phyloP scores from a whole-genome alignment of 1,284 basidiomycete species.

The Cutaneotrichosporon sp. region DNA sequence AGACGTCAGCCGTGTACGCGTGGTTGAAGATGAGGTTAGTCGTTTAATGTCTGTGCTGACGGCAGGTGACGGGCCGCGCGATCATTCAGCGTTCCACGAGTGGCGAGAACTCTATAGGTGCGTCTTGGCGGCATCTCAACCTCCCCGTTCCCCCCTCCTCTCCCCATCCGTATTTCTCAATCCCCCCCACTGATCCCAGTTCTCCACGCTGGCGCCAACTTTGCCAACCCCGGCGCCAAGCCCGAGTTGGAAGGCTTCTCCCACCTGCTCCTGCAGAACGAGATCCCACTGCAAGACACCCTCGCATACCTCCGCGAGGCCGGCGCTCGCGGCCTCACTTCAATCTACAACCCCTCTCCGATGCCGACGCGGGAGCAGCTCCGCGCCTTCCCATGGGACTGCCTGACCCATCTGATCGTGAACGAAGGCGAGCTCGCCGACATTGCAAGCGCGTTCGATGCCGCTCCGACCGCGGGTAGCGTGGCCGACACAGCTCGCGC shows the following conservation, averaged over 20 bases:
- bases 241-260: slow-evolving; percentile 38
- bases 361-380: slow-evolving; percentile 55
- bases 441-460: slow-evolving; percentile 30
- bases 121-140: slow-evolving; percentile 17
- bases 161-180: neutral
- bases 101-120: slow-evolving; percentile 56
- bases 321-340: slow-evolving; percentile 34
- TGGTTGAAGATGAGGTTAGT: slow-evolving; percentile 41
- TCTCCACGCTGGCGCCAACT: slow-evolving; percentile 52
- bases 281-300: slow-evolving; percentile 58
- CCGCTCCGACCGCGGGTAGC: slow-evolving; percentile 5
- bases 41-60: slow-evolving; percentile 2
- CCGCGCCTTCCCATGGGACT: slow-evolving; percentile 54
- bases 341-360: slow-evolving; percentile 61
- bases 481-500: slow-evolving; percentile 12
- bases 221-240: slow-evolving; percentile 22
- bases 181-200: slow-evolving; percentile 35
- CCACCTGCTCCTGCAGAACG: slow-evolving; percentile 60
- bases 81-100: slow-evolving; percentile 55
- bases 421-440: slow-evolving; percentile 58
- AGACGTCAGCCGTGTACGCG: slow-evolving; percentile 33
- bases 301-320: slow-evolving; percentile 50
- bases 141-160: neutral
- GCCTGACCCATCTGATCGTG: slow-evolving; percentile 57
- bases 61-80: slow-evolving; percentile 53